These are phyloP conservation scores for Globisporangium viniferum DNA, from an alignment of 352 stramenopile genomes.

Conservation along the genomic window DNA sequence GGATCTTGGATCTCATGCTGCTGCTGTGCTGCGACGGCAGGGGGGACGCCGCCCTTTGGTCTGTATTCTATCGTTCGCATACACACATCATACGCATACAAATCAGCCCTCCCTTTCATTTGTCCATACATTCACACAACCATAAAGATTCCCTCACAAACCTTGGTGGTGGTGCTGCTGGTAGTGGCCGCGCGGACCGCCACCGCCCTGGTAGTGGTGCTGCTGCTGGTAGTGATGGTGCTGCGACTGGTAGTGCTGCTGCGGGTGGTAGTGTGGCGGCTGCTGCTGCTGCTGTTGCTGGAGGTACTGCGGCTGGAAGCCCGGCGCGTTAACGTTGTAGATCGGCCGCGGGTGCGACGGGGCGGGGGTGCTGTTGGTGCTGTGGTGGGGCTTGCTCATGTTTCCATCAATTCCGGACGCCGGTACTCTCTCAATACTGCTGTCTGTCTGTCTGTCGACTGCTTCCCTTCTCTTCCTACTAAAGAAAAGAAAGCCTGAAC, in stretches of 20 bases:
- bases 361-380: slow-evolving; percentile 14
- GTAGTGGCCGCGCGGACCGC: slow-evolving; percentile 32
- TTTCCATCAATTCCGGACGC: slow-evolving; percentile 35
- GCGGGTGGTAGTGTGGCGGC: slow-evolving; percentile 32
- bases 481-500: slow-evolving; percentile 1
- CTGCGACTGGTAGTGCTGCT: slow-evolving; percentile 3
- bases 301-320: slow-evolving; percentile 38
- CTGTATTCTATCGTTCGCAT: slow-evolving; percentile 17
- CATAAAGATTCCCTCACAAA: slow-evolving; percentile 11
- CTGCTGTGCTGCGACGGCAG: slow-evolving; percentile 8
- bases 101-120: background rate
- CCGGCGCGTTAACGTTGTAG: slow-evolving; percentile 33
- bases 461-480: background rate
- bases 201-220: slow-evolving; percentile 27
- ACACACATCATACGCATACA: background rate
- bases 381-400: slow-evolving; percentile 43
- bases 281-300: slow-evolving; percentile 31
- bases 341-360: slow-evolving; percentile 13
- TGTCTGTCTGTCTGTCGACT: background rate
- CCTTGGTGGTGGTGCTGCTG: slow-evolving; percentile 42
- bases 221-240: slow-evolving; percentile 32
- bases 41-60: slow-evolving; percentile 11
- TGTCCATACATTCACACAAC: too few species aligned
- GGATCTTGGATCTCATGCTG: slow-evolving; percentile 17
- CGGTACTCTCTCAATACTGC: background rate